phyloP scores from a whole-genome alignment of 2,329 filamentous ascomycete species.

The Phaeoacremonium minimum region DNA sequence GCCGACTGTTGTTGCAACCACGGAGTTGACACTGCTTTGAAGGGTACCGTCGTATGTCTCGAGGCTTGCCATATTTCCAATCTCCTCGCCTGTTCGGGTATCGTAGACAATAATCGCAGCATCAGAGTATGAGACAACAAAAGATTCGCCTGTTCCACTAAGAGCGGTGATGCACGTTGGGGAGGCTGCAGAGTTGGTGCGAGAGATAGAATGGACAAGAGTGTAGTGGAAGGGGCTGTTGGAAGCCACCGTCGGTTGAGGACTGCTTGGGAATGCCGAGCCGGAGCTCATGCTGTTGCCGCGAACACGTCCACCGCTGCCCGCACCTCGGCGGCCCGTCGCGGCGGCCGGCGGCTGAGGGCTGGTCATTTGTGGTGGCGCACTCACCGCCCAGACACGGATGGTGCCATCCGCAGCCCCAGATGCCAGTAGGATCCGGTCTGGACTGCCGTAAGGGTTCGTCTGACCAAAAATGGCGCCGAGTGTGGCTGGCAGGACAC shows the following conservation, averaged over 20 bases:
- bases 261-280: slow-evolving; percentile 84
- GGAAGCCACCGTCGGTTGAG: slow-evolving; percentile 82
- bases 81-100: slow-evolving; percentile 84
- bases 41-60: slow-evolving; percentile 88
- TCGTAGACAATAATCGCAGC: slow-evolving; percentile 89
- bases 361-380: slow-evolving; percentile 80
- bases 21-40: slow-evolving; percentile 79
- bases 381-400: slow-evolving; percentile 90
- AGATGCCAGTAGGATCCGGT: slow-evolving; percentile 85
- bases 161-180: slow-evolving; percentile 92
- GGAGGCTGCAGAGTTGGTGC: slow-evolving; percentile 63
- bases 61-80: slow-evolving; percentile 86
- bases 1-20: slow-evolving; percentile 81
- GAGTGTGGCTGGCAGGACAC: slow-evolving; percentile 80
- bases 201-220: slow-evolving; percentile 79
- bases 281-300: slow-evolving; percentile 94
- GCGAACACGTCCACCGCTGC: slow-evolving; percentile 71
- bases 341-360: slow-evolving; percentile 60
- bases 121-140: slow-evolving; percentile 90
- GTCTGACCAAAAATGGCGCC: slow-evolving; percentile 75
- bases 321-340: slow-evolving; percentile 48
- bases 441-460: slow-evolving; percentile 71
- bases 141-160: slow-evolving; percentile 76
- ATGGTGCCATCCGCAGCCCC: slow-evolving; percentile 88
- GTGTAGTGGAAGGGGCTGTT: slow-evolving; percentile 84